Evolutionary conservation across 768 basidiomycete species (phyloP).

Genomic region (Butyriboletus loyo): DNA sequence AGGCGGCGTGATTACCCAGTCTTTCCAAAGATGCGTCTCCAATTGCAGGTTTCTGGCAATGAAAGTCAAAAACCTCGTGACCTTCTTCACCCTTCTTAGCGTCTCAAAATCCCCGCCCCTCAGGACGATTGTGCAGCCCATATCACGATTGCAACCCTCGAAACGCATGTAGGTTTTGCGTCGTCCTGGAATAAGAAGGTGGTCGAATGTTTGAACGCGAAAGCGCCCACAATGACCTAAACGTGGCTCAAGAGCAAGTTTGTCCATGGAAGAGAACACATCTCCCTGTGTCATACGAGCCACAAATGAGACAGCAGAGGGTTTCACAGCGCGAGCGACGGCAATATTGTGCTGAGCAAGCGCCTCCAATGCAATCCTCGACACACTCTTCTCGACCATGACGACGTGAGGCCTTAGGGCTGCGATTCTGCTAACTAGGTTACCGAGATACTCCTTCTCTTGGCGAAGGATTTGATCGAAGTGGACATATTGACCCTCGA

Average conservation of each 20-base stretch:
- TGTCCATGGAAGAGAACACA: constrained; percentile 93
- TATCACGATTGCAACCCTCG: constrained; percentile 89
- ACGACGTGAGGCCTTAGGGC: constrained; percentile 90
- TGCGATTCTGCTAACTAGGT: constrained; percentile 85
- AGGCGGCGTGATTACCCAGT: constrained; percentile 75
- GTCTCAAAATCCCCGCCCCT: constrained; percentile 84
- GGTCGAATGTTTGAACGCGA: constrained; percentile 91
- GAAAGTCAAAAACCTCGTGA: constrained; percentile 88
- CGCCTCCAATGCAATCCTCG: constrained; percentile 83
- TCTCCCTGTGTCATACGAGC: constrained; percentile 95
- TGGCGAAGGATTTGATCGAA: constrained; percentile 89
- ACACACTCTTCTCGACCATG: constrained; percentile 88
- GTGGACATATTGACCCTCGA: constrained; percentile 90
- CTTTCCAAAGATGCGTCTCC: constrained; percentile 93
- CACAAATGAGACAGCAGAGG: constrained; percentile 81
- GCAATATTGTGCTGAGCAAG: constrained; percentile 83
- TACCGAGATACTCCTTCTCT: constrained; percentile 89
- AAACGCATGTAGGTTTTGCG: constrained; percentile 98
- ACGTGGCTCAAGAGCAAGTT: constrained; percentile 83
- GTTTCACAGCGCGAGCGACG: constrained; percentile 87
- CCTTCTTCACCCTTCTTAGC: constrained; percentile 82
- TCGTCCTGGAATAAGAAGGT: constrained; percentile 87
- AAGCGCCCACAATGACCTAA: constrained; percentile 86
- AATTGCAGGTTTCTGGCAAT: constrained; percentile 91
- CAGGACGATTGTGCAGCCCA: constrained; percentile 92